Percentiles rank a stretch among this genome's conserved stretches.
phyloP scores from a whole-genome alignment of 768 basidiomycete genomes.

The Boletus huronensis region DNA sequence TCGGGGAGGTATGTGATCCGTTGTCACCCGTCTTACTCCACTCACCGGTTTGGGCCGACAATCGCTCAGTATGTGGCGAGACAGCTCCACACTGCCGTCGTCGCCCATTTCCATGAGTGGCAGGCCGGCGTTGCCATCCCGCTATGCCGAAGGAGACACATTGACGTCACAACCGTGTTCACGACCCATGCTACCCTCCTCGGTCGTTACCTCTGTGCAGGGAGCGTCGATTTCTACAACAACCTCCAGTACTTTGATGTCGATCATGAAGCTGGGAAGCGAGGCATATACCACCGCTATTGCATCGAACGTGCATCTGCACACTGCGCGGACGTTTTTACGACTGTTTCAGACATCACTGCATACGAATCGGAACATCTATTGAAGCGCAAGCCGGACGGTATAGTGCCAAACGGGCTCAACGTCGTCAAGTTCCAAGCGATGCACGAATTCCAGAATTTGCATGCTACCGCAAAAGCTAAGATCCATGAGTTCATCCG shows the following conservation, averaged over 20 bases:
- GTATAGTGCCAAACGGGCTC: slow-evolving; percentile 94
- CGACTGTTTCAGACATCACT: slow-evolving; percentile 97
- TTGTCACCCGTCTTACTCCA: not conserved
- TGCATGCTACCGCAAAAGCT: slow-evolving; percentile 89
- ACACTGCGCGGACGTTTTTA: slow-evolving; percentile 97
- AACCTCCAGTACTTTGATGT: slow-evolving; percentile 99
- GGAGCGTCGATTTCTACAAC: slow-evolving; percentile 99
- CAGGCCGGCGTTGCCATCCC: slow-evolving; percentile 96
- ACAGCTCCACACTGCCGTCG: slow-evolving; percentile 80
- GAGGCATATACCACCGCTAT: slow-evolving; percentile 97
- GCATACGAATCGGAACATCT: slow-evolving; percentile 96
- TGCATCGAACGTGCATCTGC: slow-evolving; percentile 95
- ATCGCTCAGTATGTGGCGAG: slow-evolving; percentile 66
- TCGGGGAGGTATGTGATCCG: slow-evolving; percentile 79
- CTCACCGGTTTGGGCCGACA: slow-evolving; percentile 9
- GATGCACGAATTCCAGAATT: slow-evolving; percentile 98
- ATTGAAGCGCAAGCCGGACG: slow-evolving; percentile 95
- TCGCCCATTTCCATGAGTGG: slow-evolving; percentile 99
- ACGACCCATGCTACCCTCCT: slow-evolving; percentile 98
- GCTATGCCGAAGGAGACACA: slow-evolving; percentile 91
- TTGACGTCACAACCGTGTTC: slow-evolving; percentile 98
- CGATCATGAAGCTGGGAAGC: slow-evolving; percentile 98
- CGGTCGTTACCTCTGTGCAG: slow-evolving; percentile 97
- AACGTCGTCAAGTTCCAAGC: slow-evolving; percentile 99
- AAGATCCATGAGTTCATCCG: slow-evolving; percentile 98